Base-by-base conservation (phyloP, 2,329 filamentous ascomycete genomes). In the Aspergillus cejpii region DNA sequence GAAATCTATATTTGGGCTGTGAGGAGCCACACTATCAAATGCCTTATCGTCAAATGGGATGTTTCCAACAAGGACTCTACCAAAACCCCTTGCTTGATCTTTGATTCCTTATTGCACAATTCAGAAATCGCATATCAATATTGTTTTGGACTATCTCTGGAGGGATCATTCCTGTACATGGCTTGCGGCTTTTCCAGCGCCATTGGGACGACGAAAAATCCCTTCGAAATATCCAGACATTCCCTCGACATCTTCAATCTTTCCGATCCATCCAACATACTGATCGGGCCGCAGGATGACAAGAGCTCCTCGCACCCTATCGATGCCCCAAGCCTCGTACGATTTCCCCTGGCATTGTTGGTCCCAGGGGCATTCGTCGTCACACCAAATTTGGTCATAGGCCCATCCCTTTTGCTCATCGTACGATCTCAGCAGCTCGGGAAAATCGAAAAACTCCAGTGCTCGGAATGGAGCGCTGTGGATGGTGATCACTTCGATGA, bases 401-500 rank as follows among this genome's bases (percentile, higher is more conserved):
- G 77, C 72, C 71, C 74, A 80, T 0, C 79, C 79, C 0, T 66
- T 55, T 5, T 64, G 58, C 10, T 69, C 49, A 27, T 75, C 69
- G 28, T 71, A 75, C 0, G 73, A 73, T 28, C 70, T 71, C 29
- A 77, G 71, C 0, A 74, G 63, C 1, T 71, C 67, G 0, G 76
- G 75, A 10, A 63, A 70, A 42, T 77, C 74, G 15, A 77, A 58
- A 5, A 80, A 56, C 41, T 79, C 74, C 0, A 76, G 65, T 0
- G 74, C 66, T 0, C 54, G 59, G 27, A 81, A 68, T 19, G 69
- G 70, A 0, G 77, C 68, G 2, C 73, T 71, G 58, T 86, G 83
- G 0, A 84, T 64, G 0, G 80, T 78, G 2, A 85, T 58, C 0
- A 85, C 66, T 24, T 84, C 80, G 26, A 86, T 70, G 3, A 79